A percentile compares a stretch with the other conserved stretches of the same genome.
These are phyloP conservation scores for Myrica gale DNA, from an alignment of 306 rosid genomes.

Conservation along the genomic window DNA sequence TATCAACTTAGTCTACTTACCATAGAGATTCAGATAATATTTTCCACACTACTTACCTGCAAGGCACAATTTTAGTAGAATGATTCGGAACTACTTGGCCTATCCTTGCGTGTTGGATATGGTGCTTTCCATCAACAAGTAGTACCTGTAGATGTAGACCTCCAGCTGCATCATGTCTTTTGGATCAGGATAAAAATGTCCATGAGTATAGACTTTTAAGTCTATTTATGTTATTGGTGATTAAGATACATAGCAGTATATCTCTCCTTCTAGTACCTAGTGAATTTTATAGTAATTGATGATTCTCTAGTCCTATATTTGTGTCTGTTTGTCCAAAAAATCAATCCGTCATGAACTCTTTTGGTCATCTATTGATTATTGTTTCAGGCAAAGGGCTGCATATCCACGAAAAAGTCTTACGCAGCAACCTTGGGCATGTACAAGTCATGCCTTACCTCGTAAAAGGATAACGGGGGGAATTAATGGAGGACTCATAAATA, in stretches of 20 bases:
- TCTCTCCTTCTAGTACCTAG: not conserved
- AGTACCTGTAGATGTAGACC: not conserved
- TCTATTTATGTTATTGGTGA: not conserved
- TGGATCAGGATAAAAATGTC: too few relatives aligned
- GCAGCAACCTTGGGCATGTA: constrained; percentile 67
- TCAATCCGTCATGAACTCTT: constrained; percentile 2
- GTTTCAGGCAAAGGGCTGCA: constrained; percentile 50
- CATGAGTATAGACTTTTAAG: not conserved
- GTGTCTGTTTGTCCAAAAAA: constrained; percentile 3
- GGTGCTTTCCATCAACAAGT: not conserved
- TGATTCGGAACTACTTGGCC: not conserved
- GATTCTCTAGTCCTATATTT: not conserved
- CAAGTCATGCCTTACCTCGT: constrained; percentile 68
- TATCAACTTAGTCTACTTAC: not conserved
- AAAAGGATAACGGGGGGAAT: constrained; percentile 89
- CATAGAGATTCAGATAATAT: not conserved
- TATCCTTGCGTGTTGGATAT: not conserved
- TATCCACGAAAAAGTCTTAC: constrained; percentile 44
- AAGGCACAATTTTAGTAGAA: not conserved
- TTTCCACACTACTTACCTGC: not conserved
- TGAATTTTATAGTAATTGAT: not conserved
- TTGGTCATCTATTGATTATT: constrained; percentile 21
- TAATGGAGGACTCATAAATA: constrained; percentile 87
- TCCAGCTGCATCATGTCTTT: too few relatives aligned
- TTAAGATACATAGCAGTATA: not conserved